Conservation (phyloP, 192 early-diverging fungal species). For the Linnemannia hyalina region DNA sequence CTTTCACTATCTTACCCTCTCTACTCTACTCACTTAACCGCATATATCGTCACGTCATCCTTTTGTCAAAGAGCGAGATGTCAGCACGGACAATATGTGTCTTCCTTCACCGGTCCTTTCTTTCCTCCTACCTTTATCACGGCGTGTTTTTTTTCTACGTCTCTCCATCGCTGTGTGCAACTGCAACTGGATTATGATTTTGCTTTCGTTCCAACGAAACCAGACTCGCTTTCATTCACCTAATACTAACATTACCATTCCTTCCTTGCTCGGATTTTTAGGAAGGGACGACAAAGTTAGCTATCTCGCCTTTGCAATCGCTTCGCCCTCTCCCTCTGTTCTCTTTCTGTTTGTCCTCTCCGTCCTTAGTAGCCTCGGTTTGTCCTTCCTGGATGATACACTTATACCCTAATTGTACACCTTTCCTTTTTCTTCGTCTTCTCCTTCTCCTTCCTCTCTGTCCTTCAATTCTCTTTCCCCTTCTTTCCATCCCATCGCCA, state of each 20-base stretch:
- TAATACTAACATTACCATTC: not conserved
- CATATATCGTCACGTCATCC: not conserved
- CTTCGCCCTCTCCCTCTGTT: not conserved
- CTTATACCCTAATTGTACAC: not conserved
- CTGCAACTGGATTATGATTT: too few species aligned
- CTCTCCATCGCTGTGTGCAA: too few species aligned
- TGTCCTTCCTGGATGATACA: not conserved
- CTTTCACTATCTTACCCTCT: not conserved
- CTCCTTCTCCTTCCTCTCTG: not conserved
- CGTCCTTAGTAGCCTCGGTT: not conserved
- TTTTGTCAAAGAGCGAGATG: not conserved
- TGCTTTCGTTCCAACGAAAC: not conserved
- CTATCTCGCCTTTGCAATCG: not conserved
- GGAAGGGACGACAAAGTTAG: not conserved
- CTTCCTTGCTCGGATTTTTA: not conserved
- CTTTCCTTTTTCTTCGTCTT: not conserved
- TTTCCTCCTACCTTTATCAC: not conserved
- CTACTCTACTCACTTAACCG: not conserved
- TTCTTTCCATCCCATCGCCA: not conserved
- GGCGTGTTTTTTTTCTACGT: not conserved
- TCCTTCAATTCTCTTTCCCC: not conserved
- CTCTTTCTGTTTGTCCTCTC: not conserved
- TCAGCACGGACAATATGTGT: not conserved
- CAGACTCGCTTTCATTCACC: not conserved
- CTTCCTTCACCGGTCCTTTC: too few species aligned